These are phyloP conservation scores for Plectosphaerella plurivora DNA, from an alignment of 2,329 filamentous ascomycete genomes.

Conservation along the genomic window DNA sequence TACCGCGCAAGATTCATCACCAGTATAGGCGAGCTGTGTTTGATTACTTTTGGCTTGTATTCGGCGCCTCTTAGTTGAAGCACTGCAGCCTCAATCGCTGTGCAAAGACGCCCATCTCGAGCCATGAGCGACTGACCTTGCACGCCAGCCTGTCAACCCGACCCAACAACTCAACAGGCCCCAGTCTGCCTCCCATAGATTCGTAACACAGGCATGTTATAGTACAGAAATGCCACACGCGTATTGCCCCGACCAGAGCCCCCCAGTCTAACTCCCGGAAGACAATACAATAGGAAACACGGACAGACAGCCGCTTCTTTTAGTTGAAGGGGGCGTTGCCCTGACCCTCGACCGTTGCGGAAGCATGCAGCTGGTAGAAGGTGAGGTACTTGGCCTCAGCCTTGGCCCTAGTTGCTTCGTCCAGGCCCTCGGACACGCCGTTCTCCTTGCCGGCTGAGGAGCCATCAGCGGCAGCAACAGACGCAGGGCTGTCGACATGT, in stretches of 20 bases:
- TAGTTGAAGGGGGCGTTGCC: constrained; percentile 51
- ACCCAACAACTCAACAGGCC: background rate
- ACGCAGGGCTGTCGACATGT: constrained; percentile 33
- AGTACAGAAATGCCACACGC: constrained; percentile 6
- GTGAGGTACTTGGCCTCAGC: constrained; percentile 46
- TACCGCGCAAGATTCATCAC: too few relatives aligned
- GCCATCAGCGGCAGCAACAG: constrained; percentile 36
- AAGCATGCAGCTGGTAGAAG: constrained; percentile 49
- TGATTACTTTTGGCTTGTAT: too few relatives aligned
- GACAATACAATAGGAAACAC: background rate
- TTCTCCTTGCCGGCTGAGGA: constrained; percentile 39
- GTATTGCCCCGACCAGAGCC: background rate
- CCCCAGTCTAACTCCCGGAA: constrained; percentile 1
- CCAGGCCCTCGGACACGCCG: constrained; percentile 39
- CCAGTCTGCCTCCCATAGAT: background rate
- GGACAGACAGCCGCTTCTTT: background rate
- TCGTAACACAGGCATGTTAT: constrained; percentile 3
- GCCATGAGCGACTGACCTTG: too few relatives aligned
- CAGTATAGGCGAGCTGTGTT: too few relatives aligned
- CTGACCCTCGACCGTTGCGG: constrained; percentile 39
- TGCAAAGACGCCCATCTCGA: too few relatives aligned
- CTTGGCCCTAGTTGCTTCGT: constrained; percentile 44
- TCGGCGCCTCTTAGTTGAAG: too few relatives aligned
- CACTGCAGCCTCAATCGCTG: too few relatives aligned
- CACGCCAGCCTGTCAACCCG: too few relatives aligned